Conservation (phyloP, 2,329 filamentous ascomycete genomes). For the Pochonia chlamydosporia region DNA sequence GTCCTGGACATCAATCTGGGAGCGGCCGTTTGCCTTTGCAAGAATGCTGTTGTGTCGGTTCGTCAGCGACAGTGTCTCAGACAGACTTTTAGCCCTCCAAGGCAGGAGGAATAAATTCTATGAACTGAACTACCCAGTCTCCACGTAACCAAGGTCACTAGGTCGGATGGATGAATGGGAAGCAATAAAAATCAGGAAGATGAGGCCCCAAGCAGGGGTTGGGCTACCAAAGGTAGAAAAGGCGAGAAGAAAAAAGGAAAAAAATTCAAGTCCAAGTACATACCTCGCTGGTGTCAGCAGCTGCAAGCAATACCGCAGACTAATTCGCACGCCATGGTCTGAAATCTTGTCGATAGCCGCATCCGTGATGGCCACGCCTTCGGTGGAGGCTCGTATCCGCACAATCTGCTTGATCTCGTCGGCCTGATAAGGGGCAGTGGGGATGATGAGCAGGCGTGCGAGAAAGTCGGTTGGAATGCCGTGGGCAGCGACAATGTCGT, state of each 20-base stretch:
- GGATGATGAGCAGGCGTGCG: conserved; percentile 89
- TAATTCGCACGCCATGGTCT: conserved; percentile 81
- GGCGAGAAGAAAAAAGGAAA: conserved; percentile 1
- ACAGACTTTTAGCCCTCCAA: conserved; percentile 8
- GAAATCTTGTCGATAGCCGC: conserved; percentile 82
- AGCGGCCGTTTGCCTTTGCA: conserved; percentile 74
- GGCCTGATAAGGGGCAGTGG: conserved; percentile 81
- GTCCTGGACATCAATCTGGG: conserved; percentile 71
- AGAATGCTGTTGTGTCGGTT: conserved; percentile 59
- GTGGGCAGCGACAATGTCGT: conserved; percentile 78
- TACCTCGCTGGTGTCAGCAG: conserved; percentile 78
- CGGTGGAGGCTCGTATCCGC: conserved; percentile 73
- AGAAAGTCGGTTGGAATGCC: conserved; percentile 93
- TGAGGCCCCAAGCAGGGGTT: background rate
- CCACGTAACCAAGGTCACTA: background rate
- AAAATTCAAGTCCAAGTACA: conserved; percentile 23
- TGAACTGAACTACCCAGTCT: background rate
- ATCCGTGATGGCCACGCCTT: conserved; percentile 73
- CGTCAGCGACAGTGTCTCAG: conserved; percentile 27
- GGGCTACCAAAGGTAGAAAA: background rate
- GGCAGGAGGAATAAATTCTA: too few relatives aligned
- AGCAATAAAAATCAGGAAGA: background rate
- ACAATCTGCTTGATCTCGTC: conserved; percentile 93
- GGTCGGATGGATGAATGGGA: background rate
- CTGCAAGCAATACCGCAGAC: conserved; percentile 88